Percentiles rank a stretch among this genome's conserved stretches.
Evolutionary conservation across 2,329 filamentous ascomycete genomes (phyloP).

Genomic region (Nannizziopsis arthrosporioides): DNA sequence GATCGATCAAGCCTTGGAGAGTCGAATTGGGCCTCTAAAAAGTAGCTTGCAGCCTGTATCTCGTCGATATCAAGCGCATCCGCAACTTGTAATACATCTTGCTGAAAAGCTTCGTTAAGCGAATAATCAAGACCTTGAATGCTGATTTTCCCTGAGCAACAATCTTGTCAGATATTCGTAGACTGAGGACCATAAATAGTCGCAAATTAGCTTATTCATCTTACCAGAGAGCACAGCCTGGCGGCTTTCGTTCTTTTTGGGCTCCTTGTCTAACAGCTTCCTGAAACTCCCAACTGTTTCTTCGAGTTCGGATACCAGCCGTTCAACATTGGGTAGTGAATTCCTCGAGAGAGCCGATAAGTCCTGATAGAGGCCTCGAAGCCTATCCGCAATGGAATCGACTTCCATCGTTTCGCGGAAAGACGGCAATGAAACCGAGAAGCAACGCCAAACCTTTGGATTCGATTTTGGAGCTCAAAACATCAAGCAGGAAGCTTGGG

Average conservation of each 20-base stretch:
- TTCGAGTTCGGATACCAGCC: slow-evolving; percentile 55
- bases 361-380: slow-evolving; percentile 78
- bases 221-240: slow-evolving; percentile 57
- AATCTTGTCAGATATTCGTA: neutral
- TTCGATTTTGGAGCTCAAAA: slow-evolving; percentile 6
- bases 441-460: too few species aligned
- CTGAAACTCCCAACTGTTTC: slow-evolving; percentile 55
- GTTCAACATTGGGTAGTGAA: slow-evolving; percentile 57
- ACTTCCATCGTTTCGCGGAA: slow-evolving; percentile 50
- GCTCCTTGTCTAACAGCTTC: slow-evolving; percentile 61
- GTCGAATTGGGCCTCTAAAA: slow-evolving; percentile 62
- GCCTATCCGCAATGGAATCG: slow-evolving; percentile 58
- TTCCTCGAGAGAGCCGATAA: slow-evolving; percentile 64
- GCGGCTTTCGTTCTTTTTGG: slow-evolving; percentile 64
- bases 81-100: slow-evolving; percentile 67
- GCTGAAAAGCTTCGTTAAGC: slow-evolving; percentile 78
- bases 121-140: slow-evolving; percentile 62
- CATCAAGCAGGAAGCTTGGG: neutral
- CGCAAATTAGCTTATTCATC: slow-evolving; percentile 15
- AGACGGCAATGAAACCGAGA: slow-evolving; percentile 6
- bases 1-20: slow-evolving; percentile 57
- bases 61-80: slow-evolving; percentile 89
- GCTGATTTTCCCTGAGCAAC: slow-evolving; percentile 55
- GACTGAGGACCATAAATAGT: neutral
- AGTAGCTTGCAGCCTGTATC: slow-evolving; percentile 63